Conservation (phyloP, 495 filamentous ascomycete species). For the Hyphodiscus hymeniophilus region DNA sequence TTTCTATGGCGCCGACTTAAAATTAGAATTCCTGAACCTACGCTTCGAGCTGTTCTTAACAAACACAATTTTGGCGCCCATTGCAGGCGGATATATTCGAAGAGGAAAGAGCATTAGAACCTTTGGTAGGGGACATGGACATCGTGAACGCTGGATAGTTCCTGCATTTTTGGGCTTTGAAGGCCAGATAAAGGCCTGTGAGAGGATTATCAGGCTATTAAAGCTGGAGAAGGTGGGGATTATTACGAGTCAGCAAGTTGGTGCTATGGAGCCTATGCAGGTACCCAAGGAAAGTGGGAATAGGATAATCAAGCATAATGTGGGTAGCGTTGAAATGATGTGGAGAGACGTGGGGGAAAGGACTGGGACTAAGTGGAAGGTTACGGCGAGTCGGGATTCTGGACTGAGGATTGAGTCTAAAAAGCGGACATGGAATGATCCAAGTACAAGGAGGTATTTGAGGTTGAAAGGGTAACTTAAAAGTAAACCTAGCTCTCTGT, state of each 20-base stretch:
- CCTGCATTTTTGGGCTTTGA: conserved; percentile 25
- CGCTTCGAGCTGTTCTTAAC: conserved; percentile 32
- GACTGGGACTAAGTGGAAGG: conserved; percentile 16
- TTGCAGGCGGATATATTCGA: conserved; percentile 13
- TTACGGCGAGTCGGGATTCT: conserved; percentile 15
- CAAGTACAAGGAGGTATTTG: conserved; percentile 20
- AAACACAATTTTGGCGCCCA: conserved; percentile 18
- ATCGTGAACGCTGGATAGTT: conserved; percentile 24
- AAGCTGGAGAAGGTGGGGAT: conserved; percentile 21
- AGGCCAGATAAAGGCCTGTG: conserved; percentile 25
- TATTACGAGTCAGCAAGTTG: conserved; percentile 23
- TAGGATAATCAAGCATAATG: conserved; percentile 14
- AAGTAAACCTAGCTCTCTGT: too few relatives aligned
- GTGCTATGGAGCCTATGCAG: conserved; percentile 7
- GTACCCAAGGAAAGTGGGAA: conserved; percentile 1
- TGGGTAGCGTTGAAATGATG: conserved; percentile 14
- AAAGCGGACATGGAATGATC: conserved; percentile 23
- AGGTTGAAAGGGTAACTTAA: conserved; percentile 20
- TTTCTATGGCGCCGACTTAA: conserved; percentile 41
- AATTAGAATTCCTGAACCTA: conserved; percentile 39
- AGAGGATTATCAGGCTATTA: conserved; percentile 24
- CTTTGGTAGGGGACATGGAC: too few relatives aligned
- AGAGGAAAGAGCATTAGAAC: conserved; percentile 12
- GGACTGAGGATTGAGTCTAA: conserved; percentile 18
- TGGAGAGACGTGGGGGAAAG: conserved; percentile 16